phyloP scores from a whole-genome alignment of 2,329 filamentous ascomycete species.

The Claviceps sp. region DNA sequence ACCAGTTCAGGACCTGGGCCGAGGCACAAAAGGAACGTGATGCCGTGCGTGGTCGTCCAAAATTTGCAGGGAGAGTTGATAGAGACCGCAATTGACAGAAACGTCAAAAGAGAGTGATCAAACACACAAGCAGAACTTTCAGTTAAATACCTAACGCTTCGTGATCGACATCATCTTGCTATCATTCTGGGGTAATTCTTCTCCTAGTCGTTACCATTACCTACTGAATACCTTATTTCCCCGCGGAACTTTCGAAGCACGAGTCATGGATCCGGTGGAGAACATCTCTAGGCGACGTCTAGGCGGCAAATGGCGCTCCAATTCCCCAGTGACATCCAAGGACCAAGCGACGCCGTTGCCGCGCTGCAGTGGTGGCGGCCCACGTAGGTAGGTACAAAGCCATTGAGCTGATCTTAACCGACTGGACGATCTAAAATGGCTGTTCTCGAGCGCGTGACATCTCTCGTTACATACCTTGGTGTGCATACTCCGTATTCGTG shows the following conservation, averaged over 20 bases:
- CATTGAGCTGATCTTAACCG: neutral
- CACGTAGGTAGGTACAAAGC: neutral
- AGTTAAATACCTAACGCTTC: neutral
- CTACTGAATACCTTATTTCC: neutral
- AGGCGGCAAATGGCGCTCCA: constrained; percentile 3
- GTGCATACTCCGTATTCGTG: too few relatives aligned
- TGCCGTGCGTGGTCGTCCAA: neutral
- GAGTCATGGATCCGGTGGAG: neutral
- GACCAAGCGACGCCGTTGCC: neutral
- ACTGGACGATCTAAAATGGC: constrained; percentile 2
- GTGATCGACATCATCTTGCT: neutral
- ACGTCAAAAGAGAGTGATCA: neutral
- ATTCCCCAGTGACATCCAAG: neutral
- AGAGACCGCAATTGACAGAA: neutral
- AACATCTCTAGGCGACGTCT: neutral
- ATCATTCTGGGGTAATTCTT: neutral
- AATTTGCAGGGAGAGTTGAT: neutral
- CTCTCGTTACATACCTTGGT: too few relatives aligned
- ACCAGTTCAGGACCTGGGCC: neutral
- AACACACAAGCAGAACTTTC: neutral
- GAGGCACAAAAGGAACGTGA: neutral
- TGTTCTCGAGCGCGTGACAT: neutral
- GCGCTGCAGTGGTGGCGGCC: neutral
- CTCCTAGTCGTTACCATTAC: neutral
- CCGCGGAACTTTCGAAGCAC: neutral